These are phyloP conservation scores for Pseudofabraea citricarpa DNA, from an alignment of 2,329 filamentous ascomycete genomes.

Conservation along the genomic window DNA sequence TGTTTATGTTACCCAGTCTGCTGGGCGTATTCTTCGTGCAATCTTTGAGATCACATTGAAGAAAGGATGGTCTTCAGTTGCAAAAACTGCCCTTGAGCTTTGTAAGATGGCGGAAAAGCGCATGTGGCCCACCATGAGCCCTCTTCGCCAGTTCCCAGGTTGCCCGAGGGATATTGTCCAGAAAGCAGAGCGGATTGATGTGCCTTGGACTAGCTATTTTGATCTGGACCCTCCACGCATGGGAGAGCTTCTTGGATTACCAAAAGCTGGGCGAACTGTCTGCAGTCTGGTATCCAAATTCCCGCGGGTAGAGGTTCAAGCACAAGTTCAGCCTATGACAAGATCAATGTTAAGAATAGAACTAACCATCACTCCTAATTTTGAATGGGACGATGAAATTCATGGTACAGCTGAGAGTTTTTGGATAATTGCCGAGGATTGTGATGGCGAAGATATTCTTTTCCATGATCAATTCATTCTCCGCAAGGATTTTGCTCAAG, in stretches of 20 bases:
- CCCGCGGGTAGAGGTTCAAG: constrained; percentile 85
- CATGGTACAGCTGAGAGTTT: constrained; percentile 89
- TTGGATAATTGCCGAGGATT: constrained; percentile 97
- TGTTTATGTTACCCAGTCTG: constrained; percentile 97
- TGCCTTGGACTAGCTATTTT: constrained; percentile 90
- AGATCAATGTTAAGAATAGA: constrained; percentile 89
- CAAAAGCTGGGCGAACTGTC: constrained; percentile 79
- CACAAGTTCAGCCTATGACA: constrained; percentile 91
- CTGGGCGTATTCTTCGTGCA: constrained; percentile 89
- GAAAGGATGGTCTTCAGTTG: constrained; percentile 92
- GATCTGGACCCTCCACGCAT: constrained; percentile 94
- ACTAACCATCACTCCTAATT: constrained; percentile 87
- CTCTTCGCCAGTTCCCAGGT: constrained; percentile 80
- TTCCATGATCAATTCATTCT: constrained; percentile 94
- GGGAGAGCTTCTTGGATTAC: constrained; percentile 89
- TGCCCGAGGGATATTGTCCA: constrained; percentile 83
- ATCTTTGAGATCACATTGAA: constrained; percentile 97
- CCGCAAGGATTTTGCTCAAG: constrained; percentile 79
- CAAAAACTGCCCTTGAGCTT: constrained; percentile 85
- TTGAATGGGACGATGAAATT: constrained; percentile 87
- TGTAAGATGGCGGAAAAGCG: constrained; percentile 99
- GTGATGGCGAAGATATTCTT: constrained; percentile 91
- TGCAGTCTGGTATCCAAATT: constrained; percentile 89
- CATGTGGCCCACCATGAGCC: constrained; percentile 99
- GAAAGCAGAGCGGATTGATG: constrained; percentile 92